Conservation (phyloP, 176 grass and related monocot genomes). For the Oryza glumipatula region DNA sequence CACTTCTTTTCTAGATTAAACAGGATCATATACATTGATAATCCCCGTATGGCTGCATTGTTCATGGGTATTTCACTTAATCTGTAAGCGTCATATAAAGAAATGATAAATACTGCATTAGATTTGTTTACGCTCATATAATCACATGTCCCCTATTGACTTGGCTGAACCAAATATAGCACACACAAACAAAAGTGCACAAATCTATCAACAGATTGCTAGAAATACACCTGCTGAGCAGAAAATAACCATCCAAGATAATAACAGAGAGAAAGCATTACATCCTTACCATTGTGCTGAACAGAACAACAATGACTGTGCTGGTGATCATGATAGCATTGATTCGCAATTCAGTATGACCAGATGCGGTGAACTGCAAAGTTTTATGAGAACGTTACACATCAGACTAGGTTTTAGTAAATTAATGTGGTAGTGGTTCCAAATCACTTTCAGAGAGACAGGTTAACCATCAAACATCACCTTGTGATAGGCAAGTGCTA, state of each 20-base stretch:
- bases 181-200: neutral
- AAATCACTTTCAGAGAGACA: constrained; percentile 30
- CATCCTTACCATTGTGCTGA: constrained; percentile 88
- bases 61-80: neutral
- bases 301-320: constrained; percentile 95
- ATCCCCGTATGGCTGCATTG: neutral
- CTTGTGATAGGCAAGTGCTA: constrained; percentile 99
- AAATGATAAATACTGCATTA: constrained; percentile 26
- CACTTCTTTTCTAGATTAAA: neutral
- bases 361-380: constrained; percentile 79
- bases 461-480: constrained; percentile 46
- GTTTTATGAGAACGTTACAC: constrained; percentile 21
- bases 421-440: neutral
- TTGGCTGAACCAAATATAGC: neutral
- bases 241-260: constrained; percentile 26
- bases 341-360: constrained; percentile 57
- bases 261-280: neutral
- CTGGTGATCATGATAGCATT: constrained; percentile 95
- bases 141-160: neutral
- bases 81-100: constrained; percentile 19
- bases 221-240: neutral
- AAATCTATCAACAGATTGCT: neutral
- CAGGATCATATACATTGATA: neutral
- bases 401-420: constrained; percentile 28
- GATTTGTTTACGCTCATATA: neutral